A percentile compares a stretch with the other conserved stretches of the same genome.
Conservation (phyloP, 2,329 filamentous ascomycete species). For the Thelonectria discophora region DNA sequence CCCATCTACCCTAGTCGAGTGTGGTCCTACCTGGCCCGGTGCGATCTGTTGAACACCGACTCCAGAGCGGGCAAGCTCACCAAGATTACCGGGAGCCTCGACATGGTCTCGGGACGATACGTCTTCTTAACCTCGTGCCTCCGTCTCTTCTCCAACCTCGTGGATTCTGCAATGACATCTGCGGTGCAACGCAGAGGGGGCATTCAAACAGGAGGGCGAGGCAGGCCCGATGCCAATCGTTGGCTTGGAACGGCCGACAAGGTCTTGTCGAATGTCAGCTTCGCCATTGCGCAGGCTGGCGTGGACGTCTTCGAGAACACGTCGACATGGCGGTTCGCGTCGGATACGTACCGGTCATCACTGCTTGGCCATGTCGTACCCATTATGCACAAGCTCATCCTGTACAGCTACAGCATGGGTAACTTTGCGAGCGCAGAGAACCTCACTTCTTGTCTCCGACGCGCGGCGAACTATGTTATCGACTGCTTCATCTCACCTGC, state of each 20-base stretch:
- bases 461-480: slow-evolving; percentile 78
- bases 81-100: slow-evolving; percentile 81
- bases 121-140: slow-evolving; percentile 79
- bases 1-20: slow-evolving; percentile 81
- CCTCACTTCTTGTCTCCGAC: slow-evolving; percentile 70
- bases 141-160: slow-evolving; percentile 75
- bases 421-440: slow-evolving; percentile 58
- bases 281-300: slow-evolving; percentile 77
- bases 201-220: slow-evolving; percentile 57
- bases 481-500: slow-evolving; percentile 79
- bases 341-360: slow-evolving; percentile 71
- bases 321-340: slow-evolving; percentile 83
- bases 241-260: slow-evolving; percentile 82
- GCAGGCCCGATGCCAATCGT: slow-evolving; percentile 59
- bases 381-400: slow-evolving; percentile 76
- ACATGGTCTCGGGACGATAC: slow-evolving; percentile 79
- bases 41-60: slow-evolving; percentile 79
- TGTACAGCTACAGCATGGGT: slow-evolving; percentile 79
- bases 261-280: slow-evolving; percentile 74
- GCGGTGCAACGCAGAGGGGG: slow-evolving; percentile 72
- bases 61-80: slow-evolving; percentile 80
- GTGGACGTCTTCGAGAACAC: slow-evolving; percentile 89
- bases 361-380: slow-evolving; percentile 74
- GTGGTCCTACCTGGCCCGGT: slow-evolving; percentile 89
- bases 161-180: slow-evolving; percentile 78